phyloP scores from a whole-genome alignment of 495 filamentous ascomycete species.

The Neurospora intermedia region DNA sequence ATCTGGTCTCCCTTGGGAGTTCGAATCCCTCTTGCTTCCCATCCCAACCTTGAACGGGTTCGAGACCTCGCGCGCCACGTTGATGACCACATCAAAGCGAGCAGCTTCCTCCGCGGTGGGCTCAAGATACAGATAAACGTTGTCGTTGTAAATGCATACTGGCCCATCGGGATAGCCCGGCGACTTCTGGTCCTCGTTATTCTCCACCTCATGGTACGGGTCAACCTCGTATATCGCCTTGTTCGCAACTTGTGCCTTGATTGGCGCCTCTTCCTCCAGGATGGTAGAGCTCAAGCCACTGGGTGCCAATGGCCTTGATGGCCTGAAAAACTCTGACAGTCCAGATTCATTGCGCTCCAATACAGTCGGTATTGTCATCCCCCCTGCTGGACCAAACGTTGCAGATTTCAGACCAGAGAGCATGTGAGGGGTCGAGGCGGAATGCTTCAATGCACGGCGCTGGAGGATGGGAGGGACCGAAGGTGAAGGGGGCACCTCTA shows the following conservation, averaged over 20 bases:
- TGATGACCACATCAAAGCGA: slow-evolving; percentile 85
- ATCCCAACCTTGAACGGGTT: slow-evolving; percentile 61
- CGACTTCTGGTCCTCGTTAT: slow-evolving; percentile 66
- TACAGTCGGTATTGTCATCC: slow-evolving; percentile 43
- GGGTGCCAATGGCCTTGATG: slow-evolving; percentile 23
- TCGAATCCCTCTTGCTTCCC: slow-evolving; percentile 16
- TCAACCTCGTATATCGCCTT: slow-evolving; percentile 41
- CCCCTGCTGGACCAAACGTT: slow-evolving; percentile 41
- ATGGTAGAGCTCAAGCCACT: slow-evolving; percentile 33
- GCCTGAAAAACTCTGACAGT: slow-evolving; percentile 37
- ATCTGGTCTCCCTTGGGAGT: slow-evolving; percentile 9
- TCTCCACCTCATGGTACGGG: slow-evolving; percentile 39
- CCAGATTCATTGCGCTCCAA: slow-evolving; percentile 38
- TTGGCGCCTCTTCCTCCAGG: slow-evolving; percentile 69
- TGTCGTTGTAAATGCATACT: slow-evolving; percentile 83
- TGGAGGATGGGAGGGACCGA: slow-evolving; percentile 40
- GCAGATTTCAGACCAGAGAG: slow-evolving; percentile 39
- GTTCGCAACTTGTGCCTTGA: slow-evolving; percentile 48
- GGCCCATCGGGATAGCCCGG: slow-evolving; percentile 90
- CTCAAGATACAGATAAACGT: slow-evolving; percentile 87
- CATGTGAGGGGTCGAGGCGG: slow-evolving; percentile 46
- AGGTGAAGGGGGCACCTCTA: slow-evolving; percentile 36
- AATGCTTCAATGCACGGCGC: slow-evolving; percentile 44
- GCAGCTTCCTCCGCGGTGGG: slow-evolving; percentile 76
- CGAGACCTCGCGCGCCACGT: slow-evolving; percentile 86